Evolutionary conservation across 495 filamentous ascomycete genomes (phyloP).

Genomic region (Lichenothelia convexa): DNA sequence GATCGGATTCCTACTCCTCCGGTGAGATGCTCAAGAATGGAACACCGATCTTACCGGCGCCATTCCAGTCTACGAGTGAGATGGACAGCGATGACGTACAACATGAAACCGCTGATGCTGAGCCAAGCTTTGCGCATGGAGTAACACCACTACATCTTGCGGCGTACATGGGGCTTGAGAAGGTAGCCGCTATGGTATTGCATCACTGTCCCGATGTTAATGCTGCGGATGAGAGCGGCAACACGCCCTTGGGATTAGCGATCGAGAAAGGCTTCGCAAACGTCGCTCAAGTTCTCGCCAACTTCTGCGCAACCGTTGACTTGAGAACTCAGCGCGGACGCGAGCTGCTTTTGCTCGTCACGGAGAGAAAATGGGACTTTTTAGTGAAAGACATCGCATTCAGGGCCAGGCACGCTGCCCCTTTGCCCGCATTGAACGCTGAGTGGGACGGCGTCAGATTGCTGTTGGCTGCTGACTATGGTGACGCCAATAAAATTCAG

Average conservation of each 20-base stretch:
- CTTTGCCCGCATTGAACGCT: too few species aligned
- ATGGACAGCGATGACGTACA: too few species aligned
- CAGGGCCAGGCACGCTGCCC: neutral
- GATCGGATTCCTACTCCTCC: conserved; percentile 2
- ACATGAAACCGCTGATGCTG: too few species aligned
- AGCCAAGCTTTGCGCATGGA: too few species aligned
- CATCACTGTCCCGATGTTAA: conserved; percentile 4
- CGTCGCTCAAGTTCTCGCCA: conserved; percentile 6
- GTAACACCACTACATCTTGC: conserved; percentile 9
- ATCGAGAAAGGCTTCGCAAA: conserved; percentile 6
- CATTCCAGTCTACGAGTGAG: too few species aligned
- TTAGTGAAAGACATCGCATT: conserved; percentile 1
- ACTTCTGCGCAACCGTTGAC: conserved; percentile 7
- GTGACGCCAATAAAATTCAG: neutral
- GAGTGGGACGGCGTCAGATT: neutral
- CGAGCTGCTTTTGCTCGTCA: conserved; percentile 1
- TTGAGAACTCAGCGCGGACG: conserved; percentile 1
- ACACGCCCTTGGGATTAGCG: conserved; percentile 8
- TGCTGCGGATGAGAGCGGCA: conserved; percentile 5
- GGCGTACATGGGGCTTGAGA: conserved; percentile 7
- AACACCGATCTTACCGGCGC: too few species aligned
- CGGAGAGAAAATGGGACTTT: conserved; percentile 2
- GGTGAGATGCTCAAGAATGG: too few species aligned
- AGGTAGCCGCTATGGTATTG: conserved; percentile 6
- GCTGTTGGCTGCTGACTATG: conserved; percentile 1